phyloP scores from a whole-genome alignment of 805 yeast species.

The Candida yuanshanica region DNA sequence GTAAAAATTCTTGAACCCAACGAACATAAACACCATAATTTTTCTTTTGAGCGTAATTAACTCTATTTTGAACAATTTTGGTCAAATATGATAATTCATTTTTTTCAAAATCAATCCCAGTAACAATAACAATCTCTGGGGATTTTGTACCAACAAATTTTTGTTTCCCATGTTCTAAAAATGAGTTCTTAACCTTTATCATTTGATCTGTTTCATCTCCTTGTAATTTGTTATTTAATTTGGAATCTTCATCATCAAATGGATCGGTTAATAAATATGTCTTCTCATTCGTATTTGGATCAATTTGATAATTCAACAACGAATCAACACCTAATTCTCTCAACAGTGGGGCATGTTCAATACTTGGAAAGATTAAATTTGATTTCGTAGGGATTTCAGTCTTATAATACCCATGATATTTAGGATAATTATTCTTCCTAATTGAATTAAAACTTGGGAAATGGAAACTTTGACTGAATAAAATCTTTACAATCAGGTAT shows the following conservation, averaged over 20 bases:
- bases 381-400: conserved; percentile 44
- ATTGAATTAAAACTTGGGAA: not conserved
- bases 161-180: conserved; percentile 60
- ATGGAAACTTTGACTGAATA: not conserved
- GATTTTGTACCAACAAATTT: conserved; percentile 34
- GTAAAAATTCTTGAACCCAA: conserved; percentile 79
- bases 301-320: conserved; percentile 44
- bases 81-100: conserved; percentile 55
- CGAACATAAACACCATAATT: conserved; percentile 80
- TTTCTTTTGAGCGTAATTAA: conserved; percentile 79
- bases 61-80: conserved; percentile 75
- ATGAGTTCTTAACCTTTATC: conserved; percentile 44
- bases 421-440: conserved; percentile 19
- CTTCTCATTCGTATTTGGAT: conserved; percentile 36
- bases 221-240: conserved; percentile 34
- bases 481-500: conserved; percentile 1
- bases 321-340: conserved; percentile 49
- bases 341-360: conserved; percentile 60
- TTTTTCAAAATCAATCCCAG: conserved; percentile 70
- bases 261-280: conserved; percentile 29
- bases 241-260: conserved; percentile 29
- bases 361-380: conserved; percentile 63
- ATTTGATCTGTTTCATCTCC: conserved; percentile 28
- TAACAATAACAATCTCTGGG: conserved; percentile 72
- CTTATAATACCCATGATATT: conserved; percentile 38